phyloP scores from a whole-genome alignment of 371 early-diverging fungal genomes.

The Mortierella sp. region DNA sequence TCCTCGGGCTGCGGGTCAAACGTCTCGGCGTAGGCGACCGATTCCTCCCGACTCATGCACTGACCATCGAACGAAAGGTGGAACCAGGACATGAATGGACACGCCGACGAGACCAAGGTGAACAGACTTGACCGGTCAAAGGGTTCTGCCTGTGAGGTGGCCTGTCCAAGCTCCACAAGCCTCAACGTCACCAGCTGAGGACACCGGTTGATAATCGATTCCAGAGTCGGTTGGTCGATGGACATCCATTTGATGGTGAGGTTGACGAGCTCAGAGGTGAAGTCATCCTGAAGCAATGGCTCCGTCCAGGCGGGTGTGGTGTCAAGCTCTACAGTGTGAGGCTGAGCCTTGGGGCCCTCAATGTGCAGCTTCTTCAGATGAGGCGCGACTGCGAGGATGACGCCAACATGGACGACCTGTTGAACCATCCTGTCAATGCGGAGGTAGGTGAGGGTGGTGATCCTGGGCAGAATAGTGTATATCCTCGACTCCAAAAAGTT shows the following conservation, averaged over 20 bases:
- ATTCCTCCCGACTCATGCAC: constrained; percentile 1
- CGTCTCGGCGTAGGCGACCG: not conserved
- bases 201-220: constrained; percentile 12
- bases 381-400: constrained; percentile 12
- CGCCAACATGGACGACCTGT: constrained; percentile 4
- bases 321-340: constrained; percentile 5
- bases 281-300: not conserved
- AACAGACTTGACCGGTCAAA: constrained; percentile 13
- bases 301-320: constrained; percentile 4
- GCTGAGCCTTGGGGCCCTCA: not conserved
- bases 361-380: not conserved
- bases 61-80: constrained; percentile 15
- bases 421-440: constrained; percentile 10
- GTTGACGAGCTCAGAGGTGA: not conserved
- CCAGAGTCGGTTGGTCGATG: not conserved
- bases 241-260: constrained; percentile 17
- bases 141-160: not conserved
- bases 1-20: constrained; percentile 3
- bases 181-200: constrained; percentile 6
- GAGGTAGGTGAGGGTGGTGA: constrained; percentile 13
- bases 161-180: constrained; percentile 2
- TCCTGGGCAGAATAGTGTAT: constrained; percentile 10
- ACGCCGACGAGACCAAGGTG: constrained; percentile 7
- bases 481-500: constrained; percentile 8
- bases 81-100: constrained; percentile 13